Base-by-base conservation (phyloP, 164 flowering plant genomes). In the Stephania japonica region DNA sequence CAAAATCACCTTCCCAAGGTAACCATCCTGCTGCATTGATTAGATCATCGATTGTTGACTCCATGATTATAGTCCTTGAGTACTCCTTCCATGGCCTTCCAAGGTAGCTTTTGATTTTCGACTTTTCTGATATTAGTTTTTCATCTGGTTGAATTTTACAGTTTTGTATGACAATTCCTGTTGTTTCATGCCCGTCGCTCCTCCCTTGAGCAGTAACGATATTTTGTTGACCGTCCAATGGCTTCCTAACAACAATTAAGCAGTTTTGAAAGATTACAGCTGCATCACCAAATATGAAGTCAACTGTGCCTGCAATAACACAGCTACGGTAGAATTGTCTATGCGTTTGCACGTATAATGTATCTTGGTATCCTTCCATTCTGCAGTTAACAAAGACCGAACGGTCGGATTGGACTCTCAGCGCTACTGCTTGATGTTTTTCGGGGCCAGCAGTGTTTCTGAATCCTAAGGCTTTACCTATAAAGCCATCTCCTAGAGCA, bases 381-480 rank as follows among this genome's bases (percentile, higher is more conserved):
- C 81, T 63, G 75, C 94, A 91, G 69, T 85, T 86, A 80, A 80
- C 71, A 81, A 90, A 85, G 44, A 85, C 25, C 0, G 92, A 70
- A 32, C 26, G 67, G 72, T 91, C 97, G 0, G 86, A 65, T 27
- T 77, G 75, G 18, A 85, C 92, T 23, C 88, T 66, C 61, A 91
- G 64, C 1, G 97, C 94, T 66, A 87, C 92, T 0, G 94, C 94
- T 73, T 90, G 94, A 68, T 85, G 87, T 64, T 84, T 84, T 50
- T 38, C 77, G 1, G 91, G 68, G 3, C 96, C 96, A 0, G 92
- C 91, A 0, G 85, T 67, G 85, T 91, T 91, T 74, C 83, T 82
- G 49, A 91, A 83, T 21, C 92, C 87, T 32, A 90, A 85, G 71
- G 79, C 75, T 73, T 70, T 79, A 0, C 87, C 97, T 18, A 83